Evolutionary conservation across 257 asterid genomes (phyloP), one percentile per base, ranked within the genome.

Genomic region (Osmanthus fragrans): DNA sequence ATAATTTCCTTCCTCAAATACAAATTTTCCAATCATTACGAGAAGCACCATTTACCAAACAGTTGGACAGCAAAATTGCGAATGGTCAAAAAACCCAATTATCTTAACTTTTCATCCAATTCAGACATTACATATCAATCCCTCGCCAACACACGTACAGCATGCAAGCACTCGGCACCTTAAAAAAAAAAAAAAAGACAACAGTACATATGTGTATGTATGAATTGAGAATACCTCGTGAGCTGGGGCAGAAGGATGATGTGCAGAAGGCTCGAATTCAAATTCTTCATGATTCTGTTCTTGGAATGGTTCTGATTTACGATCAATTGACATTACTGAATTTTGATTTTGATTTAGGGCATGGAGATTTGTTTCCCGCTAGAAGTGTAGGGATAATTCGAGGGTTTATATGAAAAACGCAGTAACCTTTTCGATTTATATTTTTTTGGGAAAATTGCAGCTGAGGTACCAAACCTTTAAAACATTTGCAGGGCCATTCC

Each of bases 211-310:
- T 9, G 39, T n/a, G 34, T 5, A 45, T 19, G 42, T 70, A 33
- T 47, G 19, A 27, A 67, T 11, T 63, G 74, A 60, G 49, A 65
- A n/a, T 70, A 95, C 99, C 97, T 91, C 98, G 79, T 93, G 88
- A 56, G 87, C 60, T 74, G 99, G 99, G 54, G 97, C 97, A 32
- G 86, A 78, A 76, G 99, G 99, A 87, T 94, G 85, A 77, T 89
- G 92, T 16, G 90, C 67, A 18, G 77, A 82, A 76, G 79, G 84
- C 73, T 76, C 80, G 68, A 79, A 40, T 76, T 82, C 88, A 56
- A 67, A 81, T 63, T 79, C 86, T 65, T 77, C 85, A 70, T 72
- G 84, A 39, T 77, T 16, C 21, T 75, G 84, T 51, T 75, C 79
- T 19, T 80, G 15, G 19, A 65, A 27, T 49, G 86, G 80, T 45